Evolutionary conservation across 2,329 filamentous ascomycete genomes (phyloP), one percentile per base, ranked within the genome.

Genomic region (Trichoderma atroviride): DNA sequence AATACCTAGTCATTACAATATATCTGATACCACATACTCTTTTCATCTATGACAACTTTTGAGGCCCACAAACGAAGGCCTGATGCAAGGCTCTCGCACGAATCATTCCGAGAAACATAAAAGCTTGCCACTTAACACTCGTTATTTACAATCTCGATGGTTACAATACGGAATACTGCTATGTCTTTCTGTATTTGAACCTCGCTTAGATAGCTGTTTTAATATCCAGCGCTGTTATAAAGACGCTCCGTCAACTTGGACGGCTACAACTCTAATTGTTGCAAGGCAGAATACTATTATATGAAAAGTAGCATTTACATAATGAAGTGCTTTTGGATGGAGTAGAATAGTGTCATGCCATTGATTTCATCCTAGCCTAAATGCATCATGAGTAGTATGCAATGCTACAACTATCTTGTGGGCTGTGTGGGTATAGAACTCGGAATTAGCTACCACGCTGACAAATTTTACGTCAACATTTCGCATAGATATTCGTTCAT

Each of bases 401-500:
- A 53, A 13, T 22, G n/a, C 37, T 19, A n/a, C 40, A 22, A 24
- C n/a, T 61, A 61, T 40, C 29, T 40, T n/a, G 13, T 52, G 59
- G 59, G 14, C 33, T 29, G 16, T 40, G 16, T 2, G 37, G 7
- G 16, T 62, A 35, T 24, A 52, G 24, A 35, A 13, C 10, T 62
- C 59, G 59, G 59, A 62, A 52, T 52, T 62, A n/a, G 29, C 43
- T 10, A 55, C 24, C 9, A 14, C 19, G 59, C 59, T 62, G 43
- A 62, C 29, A 52, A 52, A 62, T 52, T 52, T 62, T n/a, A 43
- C 5, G n/a, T 35, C 5, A 14, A 35, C n/a, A 24, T 24, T 13
- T 50, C 22, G n/a, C 47, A 50, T 50, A 24, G 4, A 4, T 13
- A 50, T 22, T 24, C 4, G n/a, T 50, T 5, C 11, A 2, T 24